A percentile compares a stretch with the other conserved stretches of the same genome.
Conservation (phyloP, 805 yeast genomes). For the Kodamaea fukazawae region DNA sequence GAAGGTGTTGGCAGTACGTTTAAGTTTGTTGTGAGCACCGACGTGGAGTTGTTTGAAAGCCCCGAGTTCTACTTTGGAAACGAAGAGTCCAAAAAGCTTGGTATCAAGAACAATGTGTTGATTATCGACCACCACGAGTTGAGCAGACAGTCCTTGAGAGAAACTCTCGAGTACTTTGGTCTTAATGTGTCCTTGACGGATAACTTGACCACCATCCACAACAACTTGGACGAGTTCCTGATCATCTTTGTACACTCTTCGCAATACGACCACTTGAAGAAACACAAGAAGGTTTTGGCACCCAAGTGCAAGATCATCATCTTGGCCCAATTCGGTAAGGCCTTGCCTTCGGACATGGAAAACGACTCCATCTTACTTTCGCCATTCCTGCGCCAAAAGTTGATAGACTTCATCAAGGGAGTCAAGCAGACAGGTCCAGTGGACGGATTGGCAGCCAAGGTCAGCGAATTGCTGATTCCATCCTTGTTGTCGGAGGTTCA, state of each 20-base stretch:
- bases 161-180: constrained; percentile 34
- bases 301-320: constrained; percentile 18
- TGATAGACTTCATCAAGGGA: constrained; percentile 12
- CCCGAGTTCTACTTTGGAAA: constrained; percentile 16
- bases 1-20: constrained; percentile 50
- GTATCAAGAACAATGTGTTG: constrained; percentile 20
- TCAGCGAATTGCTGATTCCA: background rate
- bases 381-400: constrained; percentile 28
- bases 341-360: constrained; percentile 20
- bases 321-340: constrained; percentile 30
- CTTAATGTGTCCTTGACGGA: constrained; percentile 26
- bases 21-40: constrained; percentile 32
- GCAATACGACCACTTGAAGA: constrained; percentile 13
- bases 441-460: background rate
- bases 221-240: constrained; percentile 12
- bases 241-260: constrained; percentile 22
- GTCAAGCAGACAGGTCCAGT: constrained; percentile 2
- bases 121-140: constrained; percentile 32
- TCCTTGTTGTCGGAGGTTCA: constrained; percentile 11
- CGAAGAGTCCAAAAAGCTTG: constrained; percentile 11
- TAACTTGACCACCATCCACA: constrained; percentile 13
- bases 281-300: constrained; percentile 4
- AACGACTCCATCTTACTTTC: constrained; percentile 25
- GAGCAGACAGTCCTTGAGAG: constrained; percentile 29
- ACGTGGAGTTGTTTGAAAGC: constrained; percentile 24